These are phyloP conservation scores for Tuber umbilicatum DNA, from an alignment of 495 filamentous ascomycete genomes.

Conservation along the genomic window DNA sequence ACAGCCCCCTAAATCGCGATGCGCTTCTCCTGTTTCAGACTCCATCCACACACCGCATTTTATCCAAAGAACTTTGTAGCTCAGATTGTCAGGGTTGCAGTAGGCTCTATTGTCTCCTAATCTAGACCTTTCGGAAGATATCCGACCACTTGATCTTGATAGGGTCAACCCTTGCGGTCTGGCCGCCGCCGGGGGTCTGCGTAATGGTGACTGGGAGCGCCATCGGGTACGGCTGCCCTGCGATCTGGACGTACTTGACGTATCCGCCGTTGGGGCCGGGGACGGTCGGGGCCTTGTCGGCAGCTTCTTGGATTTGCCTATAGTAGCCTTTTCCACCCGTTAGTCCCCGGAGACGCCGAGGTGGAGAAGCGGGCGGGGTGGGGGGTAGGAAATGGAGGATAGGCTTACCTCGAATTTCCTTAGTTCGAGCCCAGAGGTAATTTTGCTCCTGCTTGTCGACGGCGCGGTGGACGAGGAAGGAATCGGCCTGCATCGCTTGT, in stretches of 20 bases:
- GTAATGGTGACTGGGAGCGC: conserved; percentile 39
- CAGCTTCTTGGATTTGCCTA: conserved; percentile 38
- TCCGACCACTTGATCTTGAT: conserved; percentile 41
- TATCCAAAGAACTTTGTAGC: neutral
- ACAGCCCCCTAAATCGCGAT: neutral
- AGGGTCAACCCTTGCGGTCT: conserved; percentile 36
- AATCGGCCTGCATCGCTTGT: conserved; percentile 26
- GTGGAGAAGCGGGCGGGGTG: neutral
- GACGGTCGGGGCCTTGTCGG: conserved; percentile 38
- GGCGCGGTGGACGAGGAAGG: conserved; percentile 41
- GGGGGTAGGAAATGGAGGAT: neutral
- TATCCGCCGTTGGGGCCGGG: conserved; percentile 19
- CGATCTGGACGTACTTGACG: conserved; percentile 39
- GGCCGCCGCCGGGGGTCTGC: conserved; percentile 38
- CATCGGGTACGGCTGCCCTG: conserved; percentile 38
- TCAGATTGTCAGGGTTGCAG: neutral
- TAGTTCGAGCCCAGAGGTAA: conserved; percentile 40
- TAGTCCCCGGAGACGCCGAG: neutral
- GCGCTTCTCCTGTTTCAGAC: neutral
- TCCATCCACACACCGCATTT: neutral
- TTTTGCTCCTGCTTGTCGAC: conserved; percentile 41
- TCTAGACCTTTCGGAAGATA: conserved; percentile 36
- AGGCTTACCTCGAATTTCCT: conserved; percentile 40
- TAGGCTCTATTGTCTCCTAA: neutral
- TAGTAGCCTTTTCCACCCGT: conserved; percentile 34